A percentile compares a stretch with the other conserved stretches of the same genome.
Evolutionary conservation across 345 rosid genomes (phyloP).

Genomic region (Excoecaria agallocha): DNA sequence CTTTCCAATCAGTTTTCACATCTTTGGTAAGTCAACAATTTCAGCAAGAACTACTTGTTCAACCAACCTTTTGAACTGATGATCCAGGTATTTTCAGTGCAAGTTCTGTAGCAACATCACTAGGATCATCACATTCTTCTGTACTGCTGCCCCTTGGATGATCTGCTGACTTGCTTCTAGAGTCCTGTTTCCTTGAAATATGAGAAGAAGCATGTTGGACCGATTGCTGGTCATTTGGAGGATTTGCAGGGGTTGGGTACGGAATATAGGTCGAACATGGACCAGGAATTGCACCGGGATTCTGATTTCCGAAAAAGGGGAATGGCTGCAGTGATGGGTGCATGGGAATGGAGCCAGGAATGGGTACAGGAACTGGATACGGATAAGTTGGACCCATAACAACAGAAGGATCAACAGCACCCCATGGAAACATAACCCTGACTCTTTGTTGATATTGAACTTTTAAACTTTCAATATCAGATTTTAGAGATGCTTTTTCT

Average conservation of each 20-base stretch:
- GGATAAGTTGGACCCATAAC: slow-evolving; percentile 50
- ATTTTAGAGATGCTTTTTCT: slow-evolving; percentile 63
- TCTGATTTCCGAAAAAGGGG: slow-evolving; percentile 48
- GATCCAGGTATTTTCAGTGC: slow-evolving; percentile 74
- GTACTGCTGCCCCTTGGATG: slow-evolving; percentile 22
- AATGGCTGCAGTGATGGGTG: slow-evolving; percentile 53
- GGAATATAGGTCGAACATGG: slow-evolving; percentile 58
- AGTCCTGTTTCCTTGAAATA: slow-evolving; percentile 46
- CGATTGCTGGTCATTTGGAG: slow-evolving; percentile 35
- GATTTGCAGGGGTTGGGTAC: slow-evolving; percentile 39
- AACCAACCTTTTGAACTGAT: slow-evolving; percentile 46
- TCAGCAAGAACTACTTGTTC: not conserved
- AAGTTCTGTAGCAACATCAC: slow-evolving; percentile 58
- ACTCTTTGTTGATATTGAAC: slow-evolving; percentile 62
- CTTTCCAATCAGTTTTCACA: slow-evolving; percentile 10
- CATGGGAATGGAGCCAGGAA: slow-evolving; percentile 47
- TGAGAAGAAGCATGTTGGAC: slow-evolving; percentile 40
- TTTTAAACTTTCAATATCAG: slow-evolving; percentile 63
- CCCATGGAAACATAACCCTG: slow-evolving; percentile 60
- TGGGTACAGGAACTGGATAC: slow-evolving; percentile 49
- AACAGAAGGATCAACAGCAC: slow-evolving; percentile 47
- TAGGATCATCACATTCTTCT: slow-evolving; percentile 36
- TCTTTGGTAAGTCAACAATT: slow-evolving; percentile 2
- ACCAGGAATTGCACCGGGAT: slow-evolving; percentile 32
- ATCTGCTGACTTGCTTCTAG: slow-evolving; percentile 39